These are phyloP conservation scores for Pezicula radicicola DNA, from an alignment of 2,329 filamentous ascomycete genomes.

Conservation along the genomic window DNA sequence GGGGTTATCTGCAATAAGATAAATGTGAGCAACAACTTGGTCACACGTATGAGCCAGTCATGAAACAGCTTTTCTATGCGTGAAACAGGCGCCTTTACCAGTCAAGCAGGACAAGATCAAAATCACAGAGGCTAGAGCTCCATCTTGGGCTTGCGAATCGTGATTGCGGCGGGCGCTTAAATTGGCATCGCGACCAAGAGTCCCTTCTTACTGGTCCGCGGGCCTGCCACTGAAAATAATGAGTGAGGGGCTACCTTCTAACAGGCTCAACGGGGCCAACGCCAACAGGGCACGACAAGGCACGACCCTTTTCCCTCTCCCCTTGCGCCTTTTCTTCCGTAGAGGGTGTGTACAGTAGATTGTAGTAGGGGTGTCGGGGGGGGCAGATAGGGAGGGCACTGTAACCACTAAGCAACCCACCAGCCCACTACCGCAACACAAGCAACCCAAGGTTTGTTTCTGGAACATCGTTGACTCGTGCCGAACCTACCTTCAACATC, in stretches of 20 bases:
- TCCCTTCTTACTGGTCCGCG: too few species aligned
- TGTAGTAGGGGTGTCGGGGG: too few species aligned
- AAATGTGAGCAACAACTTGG: conserved; percentile 15
- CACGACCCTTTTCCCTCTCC: too few species aligned
- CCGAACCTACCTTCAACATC: not conserved
- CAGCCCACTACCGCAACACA: not conserved
- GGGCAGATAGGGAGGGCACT: too few species aligned
- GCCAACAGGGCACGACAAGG: too few species aligned
- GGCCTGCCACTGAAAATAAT: too few species aligned
- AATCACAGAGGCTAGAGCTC: too few species aligned
- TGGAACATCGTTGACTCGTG: not conserved
- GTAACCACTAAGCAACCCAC: not conserved
- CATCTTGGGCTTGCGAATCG: not conserved
- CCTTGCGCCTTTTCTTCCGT: too few species aligned
- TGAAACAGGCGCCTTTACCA: conserved; percentile 22
- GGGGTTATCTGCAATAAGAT: conserved; percentile 10
- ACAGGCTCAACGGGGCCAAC: too few species aligned
- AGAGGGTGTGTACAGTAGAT: too few species aligned
- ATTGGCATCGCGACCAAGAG: not conserved
- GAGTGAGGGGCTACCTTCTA: too few species aligned
- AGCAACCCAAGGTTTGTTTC: not conserved
- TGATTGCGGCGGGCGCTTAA: not conserved
- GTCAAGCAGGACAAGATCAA: not conserved
- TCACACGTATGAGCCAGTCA: conserved; percentile 17
- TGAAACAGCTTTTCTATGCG: conserved; percentile 16